These are phyloP conservation scores for Beta corolliflora DNA, from an alignment of 179 eudicot genomes.

Conservation along the genomic window DNA sequence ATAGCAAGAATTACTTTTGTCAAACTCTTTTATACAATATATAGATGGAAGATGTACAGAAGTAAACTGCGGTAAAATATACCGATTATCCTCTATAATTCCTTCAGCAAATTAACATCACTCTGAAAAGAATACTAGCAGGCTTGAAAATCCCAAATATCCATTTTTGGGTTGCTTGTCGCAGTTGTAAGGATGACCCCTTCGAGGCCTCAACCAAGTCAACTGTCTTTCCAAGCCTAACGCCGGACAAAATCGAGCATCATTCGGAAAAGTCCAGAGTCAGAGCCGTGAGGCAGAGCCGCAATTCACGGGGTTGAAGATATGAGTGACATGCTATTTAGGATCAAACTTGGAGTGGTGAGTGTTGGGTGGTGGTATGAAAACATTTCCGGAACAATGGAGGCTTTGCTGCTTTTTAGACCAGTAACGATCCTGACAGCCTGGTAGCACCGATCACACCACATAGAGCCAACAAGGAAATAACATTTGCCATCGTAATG, in stretches of 20 bases:
- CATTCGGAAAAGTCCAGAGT: background rate
- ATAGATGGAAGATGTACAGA: no score
- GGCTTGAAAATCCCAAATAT: background rate
- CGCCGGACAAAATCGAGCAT: background rate
- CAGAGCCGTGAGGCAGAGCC: background rate
- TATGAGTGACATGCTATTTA: background rate
- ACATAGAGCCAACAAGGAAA: conserved; percentile 60
- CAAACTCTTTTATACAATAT: no score
- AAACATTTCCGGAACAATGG: background rate
- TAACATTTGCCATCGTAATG: conserved; percentile 44
- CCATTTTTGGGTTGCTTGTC: background rate
- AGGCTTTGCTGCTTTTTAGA: conserved; percentile 25
- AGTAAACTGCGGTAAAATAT: no score
- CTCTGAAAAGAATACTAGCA: background rate
- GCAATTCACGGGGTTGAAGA: background rate
- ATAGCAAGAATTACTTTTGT: no score
- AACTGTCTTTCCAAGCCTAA: background rate
- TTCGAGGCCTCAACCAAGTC: background rate
- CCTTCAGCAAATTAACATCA: background rate
- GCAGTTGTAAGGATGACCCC: background rate
- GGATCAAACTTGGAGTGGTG: background rate
- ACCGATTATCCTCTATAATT: no score
- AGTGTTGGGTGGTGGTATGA: background rate
- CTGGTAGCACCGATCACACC: conserved; percentile 63
- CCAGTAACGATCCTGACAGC: conserved; percentile 37